Evolutionary conservation across 2,329 filamentous ascomycete genomes (phyloP).

Genomic region (Alternaria dauci): DNA sequence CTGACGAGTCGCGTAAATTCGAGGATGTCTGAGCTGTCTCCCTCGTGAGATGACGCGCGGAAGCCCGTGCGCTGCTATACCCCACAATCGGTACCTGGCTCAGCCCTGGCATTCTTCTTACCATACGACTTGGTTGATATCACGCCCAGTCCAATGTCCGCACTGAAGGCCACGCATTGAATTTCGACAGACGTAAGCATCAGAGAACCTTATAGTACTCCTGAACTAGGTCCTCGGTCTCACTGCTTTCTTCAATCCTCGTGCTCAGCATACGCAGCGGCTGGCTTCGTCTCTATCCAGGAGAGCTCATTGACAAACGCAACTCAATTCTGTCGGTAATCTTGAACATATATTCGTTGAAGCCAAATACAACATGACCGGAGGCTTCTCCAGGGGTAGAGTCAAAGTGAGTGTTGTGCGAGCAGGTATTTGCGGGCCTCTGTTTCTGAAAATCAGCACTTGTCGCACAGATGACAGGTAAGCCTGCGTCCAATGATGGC

Average conservation of each 20-base stretch:
- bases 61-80: conserved; percentile 22
- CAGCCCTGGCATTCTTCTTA: not conserved
- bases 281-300: no score
- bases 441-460: no score
- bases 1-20: not conserved
- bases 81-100: conserved; percentile 8
- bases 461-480: no score
- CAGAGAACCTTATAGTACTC: not conserved
- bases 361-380: no score
- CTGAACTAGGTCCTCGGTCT: not conserved
- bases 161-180: not conserved
- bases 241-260: not conserved
- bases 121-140: not conserved
- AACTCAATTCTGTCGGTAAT: no score
- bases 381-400: no score
- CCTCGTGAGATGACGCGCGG: conserved; percentile 18
- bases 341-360: no score
- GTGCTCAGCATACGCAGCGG: not conserved
- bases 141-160: not conserved
- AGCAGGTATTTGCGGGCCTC: no score
- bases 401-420: no score
- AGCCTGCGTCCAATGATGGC: not conserved
- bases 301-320: no score
- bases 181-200: not conserved
- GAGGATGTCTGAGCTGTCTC: conserved; percentile 1